Evolutionary conservation across 495 filamentous ascomycete genomes (phyloP).

Genomic region (Apodospora peruviana): DNA sequence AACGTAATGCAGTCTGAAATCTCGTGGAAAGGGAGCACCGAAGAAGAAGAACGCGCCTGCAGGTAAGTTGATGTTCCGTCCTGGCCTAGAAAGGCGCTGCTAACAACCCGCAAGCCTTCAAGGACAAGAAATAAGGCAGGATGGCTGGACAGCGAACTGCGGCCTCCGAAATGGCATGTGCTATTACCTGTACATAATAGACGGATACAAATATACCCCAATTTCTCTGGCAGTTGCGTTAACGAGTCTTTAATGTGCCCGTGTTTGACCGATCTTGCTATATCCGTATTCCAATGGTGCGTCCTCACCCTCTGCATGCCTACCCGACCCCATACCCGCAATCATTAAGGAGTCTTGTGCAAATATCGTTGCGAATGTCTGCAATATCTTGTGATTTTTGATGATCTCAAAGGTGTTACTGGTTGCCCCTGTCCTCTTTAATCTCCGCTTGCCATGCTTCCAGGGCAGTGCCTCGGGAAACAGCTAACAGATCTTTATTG

Average conservation of each 20-base stretch:
- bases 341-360: too few species aligned
- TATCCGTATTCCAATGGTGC: neutral
- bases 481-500: too few species aligned
- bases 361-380: too few species aligned
- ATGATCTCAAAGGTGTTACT: too few species aligned
- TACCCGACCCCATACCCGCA: neutral
- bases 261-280: neutral
- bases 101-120: conserved; percentile 8
- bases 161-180: neutral
- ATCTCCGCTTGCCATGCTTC: too few species aligned
- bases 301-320: neutral
- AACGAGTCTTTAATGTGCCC: neutral
- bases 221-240: neutral
- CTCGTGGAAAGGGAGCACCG: conserved; percentile 80
- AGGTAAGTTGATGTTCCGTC: conserved; percentile 40
- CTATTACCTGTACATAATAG: conserved; percentile 16
- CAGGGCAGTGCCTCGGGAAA: too few species aligned
- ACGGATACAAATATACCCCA: conserved; percentile 21
- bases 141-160: conserved; percentile 2
- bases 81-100: neutral
- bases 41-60: conserved; percentile 77
- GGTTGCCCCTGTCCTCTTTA: too few species aligned
- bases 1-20: conserved; percentile 52
- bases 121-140: conserved; percentile 18
- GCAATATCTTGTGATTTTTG: too few species aligned